Evolutionary conservation across 495 filamentous ascomycete species (phyloP).

Genomic region (Hypoxylon trugodes): DNA sequence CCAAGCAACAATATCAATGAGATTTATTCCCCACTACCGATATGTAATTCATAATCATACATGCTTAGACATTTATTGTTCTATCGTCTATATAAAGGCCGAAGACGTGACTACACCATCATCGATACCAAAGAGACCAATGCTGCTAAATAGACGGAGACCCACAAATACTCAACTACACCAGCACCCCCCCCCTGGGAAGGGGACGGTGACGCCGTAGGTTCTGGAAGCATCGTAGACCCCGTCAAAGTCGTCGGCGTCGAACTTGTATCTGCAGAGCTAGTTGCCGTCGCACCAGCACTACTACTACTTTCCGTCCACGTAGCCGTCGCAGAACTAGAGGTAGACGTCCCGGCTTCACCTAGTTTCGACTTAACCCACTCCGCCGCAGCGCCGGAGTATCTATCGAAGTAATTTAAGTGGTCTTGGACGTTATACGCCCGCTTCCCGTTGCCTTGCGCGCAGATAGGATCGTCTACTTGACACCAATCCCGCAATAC

Average conservation of each 20-base stretch:
- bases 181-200: not conserved
- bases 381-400: conserved; percentile 23
- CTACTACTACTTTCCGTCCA: not conserved
- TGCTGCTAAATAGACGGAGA: not conserved
- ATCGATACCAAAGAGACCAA: conserved; percentile 3
- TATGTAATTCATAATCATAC: no score
- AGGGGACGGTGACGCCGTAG: conserved; percentile 8
- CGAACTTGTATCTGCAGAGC: not conserved
- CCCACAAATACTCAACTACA: not conserved
- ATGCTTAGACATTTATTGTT: no score
- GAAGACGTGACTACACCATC: not conserved
- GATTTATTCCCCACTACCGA: no score
- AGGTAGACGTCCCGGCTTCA: not conserved
- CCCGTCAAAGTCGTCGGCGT: not conserved
- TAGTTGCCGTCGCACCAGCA: not conserved
- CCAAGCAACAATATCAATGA: no score
- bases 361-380: conserved; percentile 31
- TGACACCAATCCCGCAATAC: conserved; percentile 40
- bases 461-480: conserved; percentile 39
- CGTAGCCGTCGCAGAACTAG: not conserved
- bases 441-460: conserved; percentile 25
- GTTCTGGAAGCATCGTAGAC: conserved; percentile 8
- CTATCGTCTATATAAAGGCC: no score
- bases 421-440: conserved; percentile 21
- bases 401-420: conserved; percentile 41